These are phyloP conservation scores for Mortierella antarctica DNA, from an alignment of 192 early-diverging fungal species.

Conservation along the genomic window DNA sequence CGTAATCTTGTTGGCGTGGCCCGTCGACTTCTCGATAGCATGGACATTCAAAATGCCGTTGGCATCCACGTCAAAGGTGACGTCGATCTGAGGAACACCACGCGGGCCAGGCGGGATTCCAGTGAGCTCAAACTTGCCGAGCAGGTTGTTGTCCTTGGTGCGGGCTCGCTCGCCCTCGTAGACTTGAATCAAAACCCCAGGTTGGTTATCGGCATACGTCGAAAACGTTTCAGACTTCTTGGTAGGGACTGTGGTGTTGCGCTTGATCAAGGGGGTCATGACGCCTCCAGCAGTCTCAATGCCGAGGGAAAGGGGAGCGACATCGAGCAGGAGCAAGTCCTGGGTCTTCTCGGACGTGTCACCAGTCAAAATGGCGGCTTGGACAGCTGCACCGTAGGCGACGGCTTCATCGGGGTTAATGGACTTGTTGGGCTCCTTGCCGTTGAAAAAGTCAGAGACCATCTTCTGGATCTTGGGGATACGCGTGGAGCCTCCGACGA, in stretches of 20 bases:
- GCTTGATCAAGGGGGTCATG: slow-evolving; percentile 94
- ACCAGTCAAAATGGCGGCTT: slow-evolving; percentile 96
- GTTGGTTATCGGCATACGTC: slow-evolving; percentile 95
- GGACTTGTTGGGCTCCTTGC: slow-evolving; percentile 99
- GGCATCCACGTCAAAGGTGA: slow-evolving; percentile 94
- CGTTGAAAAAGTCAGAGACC: slow-evolving; percentile 96
- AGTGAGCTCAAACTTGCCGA: slow-evolving; percentile 96
- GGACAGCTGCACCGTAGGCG: slow-evolving; percentile 98
- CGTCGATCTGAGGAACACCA: slow-evolving; percentile 95
- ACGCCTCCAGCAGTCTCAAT: slow-evolving; percentile 97
- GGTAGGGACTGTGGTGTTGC: slow-evolving; percentile 94
- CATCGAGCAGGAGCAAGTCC: slow-evolving; percentile 92
- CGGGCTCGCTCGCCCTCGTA: slow-evolving; percentile 95
- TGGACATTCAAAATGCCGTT: slow-evolving; percentile 95
- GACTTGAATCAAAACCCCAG: slow-evolving; percentile 92
- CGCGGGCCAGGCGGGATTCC: slow-evolving; percentile 97
- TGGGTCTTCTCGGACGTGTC: slow-evolving; percentile 91
- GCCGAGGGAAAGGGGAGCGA: slow-evolving; percentile 93
- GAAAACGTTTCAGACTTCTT: slow-evolving; percentile 97
- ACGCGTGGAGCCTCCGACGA: slow-evolving; percentile 98
- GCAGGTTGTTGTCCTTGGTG: slow-evolving; percentile 96
- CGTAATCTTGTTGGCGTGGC: slow-evolving; percentile 93
- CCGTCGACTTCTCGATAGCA: slow-evolving; percentile 91
- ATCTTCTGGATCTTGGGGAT: slow-evolving; percentile 99
- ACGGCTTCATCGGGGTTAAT: slow-evolving; percentile 99